Evolutionary conservation across 179 eudicot species (phyloP), one percentile per base, ranked within the genome.

Genomic region (Pouteria campechiana): DNA sequence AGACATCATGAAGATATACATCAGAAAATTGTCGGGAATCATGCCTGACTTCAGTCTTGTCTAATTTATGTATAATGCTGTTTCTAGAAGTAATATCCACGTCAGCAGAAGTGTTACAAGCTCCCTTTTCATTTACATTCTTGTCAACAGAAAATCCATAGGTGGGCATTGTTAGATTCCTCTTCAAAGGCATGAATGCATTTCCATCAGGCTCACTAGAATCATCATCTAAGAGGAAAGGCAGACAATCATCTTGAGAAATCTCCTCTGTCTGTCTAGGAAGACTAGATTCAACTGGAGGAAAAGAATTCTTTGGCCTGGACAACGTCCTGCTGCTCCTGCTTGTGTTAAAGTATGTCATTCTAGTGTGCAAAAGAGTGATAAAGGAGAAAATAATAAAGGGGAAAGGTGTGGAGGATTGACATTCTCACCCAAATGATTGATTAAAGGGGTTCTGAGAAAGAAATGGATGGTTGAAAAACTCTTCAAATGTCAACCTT

Each of bases 401-500:
- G n/a, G n/a, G n/a, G n/a, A n/a, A n/a, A n/a, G n/a, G n/a, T n/a
- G n/a, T n/a, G n/a, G n/a, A n/a, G n/a, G n/a, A n/a, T n/a, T n/a
- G n/a, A n/a, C n/a, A n/a, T n/a, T n/a, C n/a, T n/a, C 69, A 79
- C 97, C 94, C 65, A 33, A 57, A 60, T 19, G 44, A 57, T 49
- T 78, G 79, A 54, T 47, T 62, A 19, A 69, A 67, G 44, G 63
- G 75, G 48, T 44, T 59, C 49, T 58, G 70, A 30, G 72, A 61
- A 25, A 89, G 67, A 74, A 78, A 89, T 32, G 93, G 81, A 50
- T 89, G 97, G 68, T 74, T 89, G 57, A 89, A 89, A 61, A 89
- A 89, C 61, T 89, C 97, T 52, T 81, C 97, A 64, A 85, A 89
- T 45, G 95, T 85, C 57, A 89, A 59, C 21, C 97, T 75, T 54